Base-by-base conservation (phyloP, 306 rosid genomes). In the Purshia tridentata region DNA sequence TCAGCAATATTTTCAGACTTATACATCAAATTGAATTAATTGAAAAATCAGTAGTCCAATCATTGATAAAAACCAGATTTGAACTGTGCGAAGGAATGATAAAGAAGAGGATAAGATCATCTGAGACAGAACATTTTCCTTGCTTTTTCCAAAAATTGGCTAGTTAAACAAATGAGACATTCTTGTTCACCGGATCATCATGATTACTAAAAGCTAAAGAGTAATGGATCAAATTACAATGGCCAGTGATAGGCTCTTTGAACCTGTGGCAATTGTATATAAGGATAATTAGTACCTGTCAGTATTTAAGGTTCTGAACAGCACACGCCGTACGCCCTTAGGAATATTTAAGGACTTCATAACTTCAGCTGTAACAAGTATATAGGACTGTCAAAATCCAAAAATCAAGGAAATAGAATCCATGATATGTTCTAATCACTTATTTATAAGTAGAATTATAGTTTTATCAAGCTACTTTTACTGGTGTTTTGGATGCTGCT, bases 241-340 rank as follows among this genome's bases (percentile, higher is more conserved):
- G 40, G 8, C 3, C 9, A 19, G 23, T 29, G 35, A 29, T 29
- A 29, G 35, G 35, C 2, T 29, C 35, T 29, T 29, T 29, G 35
- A 29, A 29, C 35, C 2, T 3, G 35, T 11, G 48, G 18, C 12
- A 10, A 10, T 18, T 18, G 49, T 37, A 54, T 3, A 51, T 22
- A 48, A 9, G 15, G 59, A 67, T 0, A 9, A 68, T 35, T 29
- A 13, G 45, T 22, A 54, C 74, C 88, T 88, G 84, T 91, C 97
- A 29, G 98, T 93, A 56, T 93, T 93, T 72, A 86, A 80, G 1
- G 98, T 93, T 74, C 97, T 87, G 83, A 93, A 93, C 56, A 90
- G 90, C 70, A 90, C 98, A 22, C 98, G 96, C 0, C 76, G 66
- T 62, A 88, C 86, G 40, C 97, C 98, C 67, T 57, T 85, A 5